Base-by-base conservation (phyloP, 352 stramenopile species). In the Phytophthora quininea region DNA sequence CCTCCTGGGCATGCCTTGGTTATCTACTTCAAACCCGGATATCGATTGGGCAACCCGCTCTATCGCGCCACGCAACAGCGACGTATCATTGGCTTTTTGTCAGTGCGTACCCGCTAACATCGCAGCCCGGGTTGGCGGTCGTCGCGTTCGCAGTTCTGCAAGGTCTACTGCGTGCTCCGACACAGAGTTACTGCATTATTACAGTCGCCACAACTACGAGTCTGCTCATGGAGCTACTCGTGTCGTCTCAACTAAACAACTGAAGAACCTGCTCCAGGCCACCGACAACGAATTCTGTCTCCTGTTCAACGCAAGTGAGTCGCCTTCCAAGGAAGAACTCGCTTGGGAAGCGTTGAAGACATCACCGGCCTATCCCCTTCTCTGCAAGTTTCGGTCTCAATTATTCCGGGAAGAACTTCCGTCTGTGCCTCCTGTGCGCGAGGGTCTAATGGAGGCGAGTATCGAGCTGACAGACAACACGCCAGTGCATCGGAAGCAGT, bases 381-480 rank as follows among this genome's bases (percentile, higher is more conserved):
- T 54, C 7, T 6, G 50, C 1, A 3, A 60, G 4, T 64, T 54
- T 24, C 11, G 42, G 0, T n/a, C 56, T 11, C 30, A 10, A 14
- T 27, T 67, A 19, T 65, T 63, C 29, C 46, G 46, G 1, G 49
- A 54, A 2, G 14, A 67, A 15, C 35, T 67, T 7, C 60, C 52
- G 1, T 54, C 43, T 19, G 45, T 61, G 2, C 60, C 60, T 3
- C 51, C 51, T 11, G 37, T 33, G 12, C 60, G 52, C 3, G 5
- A 42, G 0, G 29, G 1, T 4, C 4, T 27, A 7, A 60, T 67
- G 43, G 43, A 67, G 48, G 48, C 48, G 19, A 24, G 19, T 24
- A 24, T 24, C 29, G 48, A 54, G 31, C 48, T 54, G 4, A 29
- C n/a, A 14, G 49, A 55, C 49, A 31, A 55, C 3, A 32, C 37